Evolutionary conservation across 192 early-diverging fungal genomes (phyloP).

Genomic region (Thoreauomyces humboldtii): DNA sequence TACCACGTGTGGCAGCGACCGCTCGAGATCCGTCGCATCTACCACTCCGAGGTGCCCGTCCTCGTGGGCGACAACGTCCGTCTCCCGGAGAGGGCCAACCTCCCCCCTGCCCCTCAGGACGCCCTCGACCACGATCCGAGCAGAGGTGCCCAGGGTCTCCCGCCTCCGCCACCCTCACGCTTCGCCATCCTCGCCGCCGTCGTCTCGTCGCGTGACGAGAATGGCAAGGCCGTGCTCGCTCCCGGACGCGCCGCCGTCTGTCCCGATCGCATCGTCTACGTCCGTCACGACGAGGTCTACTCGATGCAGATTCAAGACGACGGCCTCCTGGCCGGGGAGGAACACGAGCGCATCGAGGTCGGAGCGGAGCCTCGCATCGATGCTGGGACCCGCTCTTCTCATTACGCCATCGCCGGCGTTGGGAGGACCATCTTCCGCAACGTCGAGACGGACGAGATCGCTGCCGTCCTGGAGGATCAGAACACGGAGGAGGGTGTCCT

Average conservation of each 20-base stretch:
- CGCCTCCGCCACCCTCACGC: neutral
- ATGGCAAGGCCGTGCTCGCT: neutral
- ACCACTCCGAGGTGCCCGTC: slow-evolving; percentile 3
- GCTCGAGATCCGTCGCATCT: neutral
- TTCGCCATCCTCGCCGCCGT: neutral
- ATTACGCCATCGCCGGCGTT: neutral
- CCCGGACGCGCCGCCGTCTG: neutral
- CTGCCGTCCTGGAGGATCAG: neutral
- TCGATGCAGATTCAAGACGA: neutral
- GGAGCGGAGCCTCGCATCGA: slow-evolving; percentile 5
- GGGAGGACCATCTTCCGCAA: neutral
- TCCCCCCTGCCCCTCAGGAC: neutral
- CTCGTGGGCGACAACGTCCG: neutral
- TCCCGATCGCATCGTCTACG: neutral
- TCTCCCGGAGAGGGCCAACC: neutral
- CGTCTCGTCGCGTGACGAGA: slow-evolving; percentile 5
- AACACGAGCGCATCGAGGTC: neutral
- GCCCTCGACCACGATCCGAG: neutral
- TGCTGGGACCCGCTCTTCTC: neutral
- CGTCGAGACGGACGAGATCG: neutral
- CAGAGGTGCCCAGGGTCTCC: neutral
- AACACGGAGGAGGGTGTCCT: slow-evolving; percentile 8
- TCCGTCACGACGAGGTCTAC: neutral
- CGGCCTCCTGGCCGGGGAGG: neutral
- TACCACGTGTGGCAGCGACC: slow-evolving; percentile 1